Evolutionary conservation across 2,329 filamentous ascomycete genomes (phyloP).

Genomic region (Rhynchosporium secalis): DNA sequence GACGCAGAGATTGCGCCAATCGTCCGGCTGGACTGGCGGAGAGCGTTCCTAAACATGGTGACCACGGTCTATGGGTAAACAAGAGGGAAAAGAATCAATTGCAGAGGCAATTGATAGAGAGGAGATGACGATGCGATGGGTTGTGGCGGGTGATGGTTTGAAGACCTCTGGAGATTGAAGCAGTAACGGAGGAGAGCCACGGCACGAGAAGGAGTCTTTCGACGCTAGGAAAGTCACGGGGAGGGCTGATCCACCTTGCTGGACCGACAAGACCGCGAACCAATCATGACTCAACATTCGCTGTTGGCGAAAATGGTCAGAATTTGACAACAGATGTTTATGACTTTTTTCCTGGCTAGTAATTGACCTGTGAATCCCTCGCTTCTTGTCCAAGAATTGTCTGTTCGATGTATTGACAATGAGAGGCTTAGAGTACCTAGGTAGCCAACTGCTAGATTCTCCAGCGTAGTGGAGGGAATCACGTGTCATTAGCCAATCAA

Average conservation of each 20-base stretch:
- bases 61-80: slow-evolving; percentile 54
- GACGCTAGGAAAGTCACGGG: slow-evolving; percentile 21
- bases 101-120: slow-evolving; percentile 64
- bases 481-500: slow-evolving; percentile 6
- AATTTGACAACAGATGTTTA: no score
- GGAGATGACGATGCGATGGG: slow-evolving; percentile 52
- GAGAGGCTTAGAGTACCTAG: neutral
- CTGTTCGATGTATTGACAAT: no score
- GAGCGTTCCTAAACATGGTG: slow-evolving; percentile 96
- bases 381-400: no score
- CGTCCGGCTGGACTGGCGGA: slow-evolving; percentile 94
- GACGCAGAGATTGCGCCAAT: slow-evolving; percentile 91
- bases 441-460: neutral
- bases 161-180: slow-evolving; percentile 14
- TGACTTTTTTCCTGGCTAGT: no score
- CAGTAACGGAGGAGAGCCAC: slow-evolving; percentile 22
- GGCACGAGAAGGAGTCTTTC: slow-evolving; percentile 18
- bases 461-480: neutral
- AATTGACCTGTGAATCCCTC: no score
- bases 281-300: neutral
- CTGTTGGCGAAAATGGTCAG: no score
- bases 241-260: neutral
- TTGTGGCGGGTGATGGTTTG: slow-evolving; percentile 37
- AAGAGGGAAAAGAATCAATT: slow-evolving; percentile 60
- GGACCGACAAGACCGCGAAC: slow-evolving; percentile 2